These are phyloP conservation scores for Rhizophora mangle DNA, from an alignment of 345 rosid genomes.

Conservation along the genomic window DNA sequence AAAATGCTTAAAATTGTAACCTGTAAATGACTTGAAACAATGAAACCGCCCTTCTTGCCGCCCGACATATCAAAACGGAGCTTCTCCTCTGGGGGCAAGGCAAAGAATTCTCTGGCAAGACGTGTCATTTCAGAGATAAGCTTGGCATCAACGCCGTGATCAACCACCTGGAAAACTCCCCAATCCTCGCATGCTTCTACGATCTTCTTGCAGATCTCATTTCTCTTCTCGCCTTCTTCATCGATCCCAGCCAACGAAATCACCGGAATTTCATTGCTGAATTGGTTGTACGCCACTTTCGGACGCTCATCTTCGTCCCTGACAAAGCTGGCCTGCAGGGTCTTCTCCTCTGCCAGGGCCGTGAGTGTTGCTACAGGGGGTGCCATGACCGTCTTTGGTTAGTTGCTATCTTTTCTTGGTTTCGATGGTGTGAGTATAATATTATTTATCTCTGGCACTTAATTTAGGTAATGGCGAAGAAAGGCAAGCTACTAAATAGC, in stretches of 20 bases:
- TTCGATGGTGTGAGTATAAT: too few species aligned
- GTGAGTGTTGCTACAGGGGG: conserved; percentile 44
- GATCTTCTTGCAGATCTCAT: conserved; percentile 64
- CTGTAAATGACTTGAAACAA: conserved; percentile 95
- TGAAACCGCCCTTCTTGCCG: conserved; percentile 96
- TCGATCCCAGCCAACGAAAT: conserved; percentile 74
- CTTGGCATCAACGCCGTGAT: conserved; percentile 67
- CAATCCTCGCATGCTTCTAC: conserved; percentile 92
- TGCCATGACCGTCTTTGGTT: too few species aligned
- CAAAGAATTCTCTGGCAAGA: conserved; percentile 76
- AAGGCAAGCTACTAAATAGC: too few species aligned
- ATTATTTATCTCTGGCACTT: too few species aligned
- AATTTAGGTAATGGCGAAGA: too few species aligned
- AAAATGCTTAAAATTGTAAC: conserved; percentile 31
- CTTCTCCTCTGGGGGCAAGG: conserved; percentile 73
- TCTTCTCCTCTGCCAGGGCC: conserved; percentile 56
- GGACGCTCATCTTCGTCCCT: conserved; percentile 96
- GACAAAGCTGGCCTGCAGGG: conserved; percentile 59
- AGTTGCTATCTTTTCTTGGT: too few species aligned
- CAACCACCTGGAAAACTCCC: conserved; percentile 88
- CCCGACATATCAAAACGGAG: conserved; percentile 88
- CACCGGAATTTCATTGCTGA: conserved; percentile 79
- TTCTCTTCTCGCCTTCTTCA: conserved; percentile 46
- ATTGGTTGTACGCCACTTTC: conserved; percentile 70
- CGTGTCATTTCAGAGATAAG: conserved; percentile 63